Evolutionary conservation across 2,329 filamentous ascomycete species (phyloP), one percentile per base, ranked within the genome.

Genomic region (Leptosphaerulina australis): DNA sequence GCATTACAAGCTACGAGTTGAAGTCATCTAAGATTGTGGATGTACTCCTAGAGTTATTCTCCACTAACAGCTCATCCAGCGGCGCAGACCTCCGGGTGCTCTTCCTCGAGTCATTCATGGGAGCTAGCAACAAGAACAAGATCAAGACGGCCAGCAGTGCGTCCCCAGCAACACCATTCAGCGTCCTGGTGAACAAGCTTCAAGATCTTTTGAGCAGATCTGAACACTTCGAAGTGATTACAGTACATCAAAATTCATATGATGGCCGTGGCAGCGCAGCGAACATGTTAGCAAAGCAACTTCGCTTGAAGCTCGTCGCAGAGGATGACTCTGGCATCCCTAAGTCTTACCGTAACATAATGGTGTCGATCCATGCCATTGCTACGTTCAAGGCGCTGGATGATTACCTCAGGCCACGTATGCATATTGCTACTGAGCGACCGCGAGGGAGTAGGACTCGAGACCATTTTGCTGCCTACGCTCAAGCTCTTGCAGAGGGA

Each of bases 321-420:
- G 92, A 96, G 60, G 92, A 95, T 1, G 88, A 92, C 36, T 93
- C 91, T 0, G 90, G 94, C 38, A 94, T 99, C 52, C 94, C 94
- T 14, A 83, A 86, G 26, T 81, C 88, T 0, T 97, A 96, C 69
- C 84, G 90, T 17, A 96, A 93, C 60, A 95, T 99, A 56, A 97
- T 97, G 88, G 94, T 99, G 1, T 96, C 91, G 0, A 99, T 99
- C 49, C 94, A 99, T 71, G 94, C 94, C 12, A 97, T 99, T 66
- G 93, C 94, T 2, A 97, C 92, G 0, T 97, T 99, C 78, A 97
- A 97, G 72, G 90, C 93, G 0, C 77, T 99, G 18, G 94, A 97
- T 68, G 94, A 99, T 69, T 99, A 97, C 71, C 80, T 99, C 33
- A 87, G 94, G 28, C 94, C 94, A 6, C 84, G 93, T 53, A 96